These are phyloP conservation scores for Pichia sp. DNA, from an alignment of 1,139 yeast genomes.

Conservation along the genomic window DNA sequence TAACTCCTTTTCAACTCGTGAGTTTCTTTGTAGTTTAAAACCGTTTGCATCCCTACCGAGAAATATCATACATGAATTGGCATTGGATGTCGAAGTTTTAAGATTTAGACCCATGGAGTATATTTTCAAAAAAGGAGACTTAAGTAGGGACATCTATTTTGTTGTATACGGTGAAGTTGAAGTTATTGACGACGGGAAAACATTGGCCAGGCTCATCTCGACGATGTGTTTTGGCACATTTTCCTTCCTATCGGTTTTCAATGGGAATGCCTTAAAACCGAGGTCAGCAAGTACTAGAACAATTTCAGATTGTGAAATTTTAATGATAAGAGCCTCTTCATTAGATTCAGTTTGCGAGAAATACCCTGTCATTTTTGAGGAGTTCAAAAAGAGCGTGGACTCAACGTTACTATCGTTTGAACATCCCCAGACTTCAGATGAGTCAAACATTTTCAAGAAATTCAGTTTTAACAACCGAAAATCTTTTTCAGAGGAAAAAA, in stretches of 20 bases:
- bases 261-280: conserved; percentile 26
- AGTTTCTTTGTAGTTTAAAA: conserved; percentile 53
- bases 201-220: conserved; percentile 53
- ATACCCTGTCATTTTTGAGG: conserved; percentile 55
- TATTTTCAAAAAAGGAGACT: conserved; percentile 55
- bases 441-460: neutral
- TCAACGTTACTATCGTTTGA: conserved; percentile 28
- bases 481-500: neutral
- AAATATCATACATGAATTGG: conserved; percentile 57
- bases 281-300: conserved; percentile 64
- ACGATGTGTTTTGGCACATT: conserved; percentile 76
- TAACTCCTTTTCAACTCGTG: conserved; percentile 48
- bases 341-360: conserved; percentile 49
- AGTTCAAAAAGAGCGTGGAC: conserved; percentile 56
- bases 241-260: conserved; percentile 55
- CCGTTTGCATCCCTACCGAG: conserved; percentile 55
- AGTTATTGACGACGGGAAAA: conserved; percentile 45
- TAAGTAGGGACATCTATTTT: conserved; percentile 61
- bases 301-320: conserved; percentile 53
- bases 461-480: neutral
- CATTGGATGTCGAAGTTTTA: conserved; percentile 56
- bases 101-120: conserved; percentile 53
- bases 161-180: conserved; percentile 68
- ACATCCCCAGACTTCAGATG: neutral
- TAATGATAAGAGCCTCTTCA: conserved; percentile 53